Conservation (phyloP, 257 asterid species). For the Nicotiana otophora region DNA sequence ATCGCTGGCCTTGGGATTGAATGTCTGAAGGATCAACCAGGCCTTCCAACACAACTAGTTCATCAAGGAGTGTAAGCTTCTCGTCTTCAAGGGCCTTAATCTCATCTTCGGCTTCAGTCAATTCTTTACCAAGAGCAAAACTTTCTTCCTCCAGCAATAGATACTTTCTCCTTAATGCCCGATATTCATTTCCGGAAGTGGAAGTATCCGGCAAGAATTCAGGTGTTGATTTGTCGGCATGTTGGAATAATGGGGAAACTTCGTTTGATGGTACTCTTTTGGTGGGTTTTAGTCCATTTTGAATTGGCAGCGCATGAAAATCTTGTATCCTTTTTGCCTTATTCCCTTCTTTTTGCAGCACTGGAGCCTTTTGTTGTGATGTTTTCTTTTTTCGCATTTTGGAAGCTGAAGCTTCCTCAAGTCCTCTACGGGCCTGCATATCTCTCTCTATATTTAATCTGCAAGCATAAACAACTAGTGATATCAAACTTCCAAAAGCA, state of each 20-base stretch:
- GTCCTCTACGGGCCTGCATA: slow-evolving; percentile 54
- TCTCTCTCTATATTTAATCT: slow-evolving; percentile 4
- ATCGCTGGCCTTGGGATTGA: slow-evolving; percentile 33
- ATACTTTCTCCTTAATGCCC: slow-evolving; percentile 73
- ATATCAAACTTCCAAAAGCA: not conserved
- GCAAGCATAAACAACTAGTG: slow-evolving; percentile 1
- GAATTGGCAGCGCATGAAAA: slow-evolving; percentile 18
- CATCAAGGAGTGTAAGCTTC: slow-evolving; percentile 67
- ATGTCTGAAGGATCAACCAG: slow-evolving; percentile 64
- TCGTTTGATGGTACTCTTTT: slow-evolving; percentile 30
- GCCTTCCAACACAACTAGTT: slow-evolving; percentile 91
- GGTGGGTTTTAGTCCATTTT: slow-evolving; percentile 42
- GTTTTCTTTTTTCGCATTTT: slow-evolving; percentile 64
- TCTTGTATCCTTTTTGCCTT: slow-evolving; percentile 29
- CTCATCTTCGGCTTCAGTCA: slow-evolving; percentile 59
- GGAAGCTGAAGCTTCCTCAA: slow-evolving; percentile 26
- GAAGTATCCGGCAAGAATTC: slow-evolving; percentile 42
- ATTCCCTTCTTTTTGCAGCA: slow-evolving; percentile 34
- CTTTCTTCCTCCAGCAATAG: slow-evolving; percentile 75
- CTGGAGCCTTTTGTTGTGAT: slow-evolving; percentile 25
- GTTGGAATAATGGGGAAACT: slow-evolving; percentile 25
- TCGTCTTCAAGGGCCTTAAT: slow-evolving; percentile 74
- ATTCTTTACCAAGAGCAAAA: slow-evolving; percentile 55
- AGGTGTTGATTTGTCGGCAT: slow-evolving; percentile 32
- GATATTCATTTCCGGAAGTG: slow-evolving; percentile 50